Percentiles rank a stretch among this genome's conserved stretches.
Evolutionary conservation across 2,329 filamentous ascomycete species (phyloP).

Genomic region (Elsinoe necatrix): DNA sequence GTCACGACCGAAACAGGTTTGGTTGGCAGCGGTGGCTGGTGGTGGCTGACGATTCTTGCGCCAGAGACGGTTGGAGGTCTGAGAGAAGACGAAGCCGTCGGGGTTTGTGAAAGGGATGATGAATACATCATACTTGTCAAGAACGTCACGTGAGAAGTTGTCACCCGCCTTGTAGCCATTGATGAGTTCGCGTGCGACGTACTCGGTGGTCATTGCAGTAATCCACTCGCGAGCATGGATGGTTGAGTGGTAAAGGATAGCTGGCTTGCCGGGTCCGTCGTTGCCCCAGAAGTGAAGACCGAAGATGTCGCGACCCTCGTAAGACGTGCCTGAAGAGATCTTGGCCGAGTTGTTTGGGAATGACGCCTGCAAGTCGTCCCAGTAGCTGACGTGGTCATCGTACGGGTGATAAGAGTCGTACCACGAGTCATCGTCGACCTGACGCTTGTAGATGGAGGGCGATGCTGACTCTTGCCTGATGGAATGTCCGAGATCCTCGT

Average conservation of each 20-base stretch:
- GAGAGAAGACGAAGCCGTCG: slow-evolving; percentile 30
- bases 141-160: slow-evolving; percentile 57
- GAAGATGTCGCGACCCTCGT: slow-evolving; percentile 28
- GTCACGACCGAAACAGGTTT: slow-evolving; percentile 22
- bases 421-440: slow-evolving; percentile 35
- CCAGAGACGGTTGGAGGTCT: slow-evolving; percentile 51
- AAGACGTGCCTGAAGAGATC: slow-evolving; percentile 40
- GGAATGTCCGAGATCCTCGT: slow-evolving; percentile 37
- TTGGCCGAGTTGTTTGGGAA: slow-evolving; percentile 42
- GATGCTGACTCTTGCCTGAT: slow-evolving; percentile 33
- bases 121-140: slow-evolving; percentile 52
- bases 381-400: slow-evolving; percentile 44
- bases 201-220: slow-evolving; percentile 42
- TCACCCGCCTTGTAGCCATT: slow-evolving; percentile 36
- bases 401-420: slow-evolving; percentile 49
- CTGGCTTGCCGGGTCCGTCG: slow-evolving; percentile 42
- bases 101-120: neutral
- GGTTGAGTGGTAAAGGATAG: slow-evolving; percentile 49
- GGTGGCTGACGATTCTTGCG: slow-evolving; percentile 49
- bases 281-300: slow-evolving; percentile 47
- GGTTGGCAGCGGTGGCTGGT: slow-evolving; percentile 18
- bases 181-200: slow-evolving; percentile 41
- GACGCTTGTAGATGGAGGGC: slow-evolving; percentile 7
- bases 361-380: slow-evolving; percentile 38
- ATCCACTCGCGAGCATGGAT: slow-evolving; percentile 57